Conservation (phyloP, 73 alveolate species). For the Paramecium sonneborni region DNA sequence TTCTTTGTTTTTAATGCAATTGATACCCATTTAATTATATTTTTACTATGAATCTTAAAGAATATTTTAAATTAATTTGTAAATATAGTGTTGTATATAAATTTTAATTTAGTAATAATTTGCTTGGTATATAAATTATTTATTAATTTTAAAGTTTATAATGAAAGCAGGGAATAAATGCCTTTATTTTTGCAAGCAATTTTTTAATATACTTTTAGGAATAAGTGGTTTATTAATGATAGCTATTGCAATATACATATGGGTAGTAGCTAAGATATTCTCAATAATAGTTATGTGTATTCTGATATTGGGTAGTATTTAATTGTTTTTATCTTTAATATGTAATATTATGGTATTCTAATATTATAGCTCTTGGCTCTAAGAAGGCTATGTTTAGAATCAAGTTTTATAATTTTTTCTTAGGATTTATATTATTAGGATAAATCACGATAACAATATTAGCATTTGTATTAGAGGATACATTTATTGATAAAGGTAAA, state of each 20-base stretch:
- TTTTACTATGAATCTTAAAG: neutral
- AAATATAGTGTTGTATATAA: neutral
- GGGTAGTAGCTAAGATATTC: slow-evolving; percentile 8
- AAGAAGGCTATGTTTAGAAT: slow-evolving; percentile 19
- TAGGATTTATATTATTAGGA: neutral
- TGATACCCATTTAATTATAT: neutral
- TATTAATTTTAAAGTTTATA: neutral
- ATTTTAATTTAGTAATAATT: neutral
- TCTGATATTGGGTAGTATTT: neutral
- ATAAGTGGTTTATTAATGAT: neutral
- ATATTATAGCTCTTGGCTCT: neutral
- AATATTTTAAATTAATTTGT: neutral
- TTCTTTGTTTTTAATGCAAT: neutral
- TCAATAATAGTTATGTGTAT: neutral
- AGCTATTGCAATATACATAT: slow-evolving; percentile 11
- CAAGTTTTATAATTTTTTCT: neutral
- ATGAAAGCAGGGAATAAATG: slow-evolving; percentile 40
- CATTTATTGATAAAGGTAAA: slow-evolving; percentile 16
- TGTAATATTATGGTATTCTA: neutral
- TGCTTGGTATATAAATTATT: neutral
- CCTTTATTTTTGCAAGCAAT: neutral
- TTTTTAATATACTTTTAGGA: neutral
- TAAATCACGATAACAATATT: neutral
- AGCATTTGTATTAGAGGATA: slow-evolving; percentile 30
- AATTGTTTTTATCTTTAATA: neutral